Evolutionary conservation across 768 basidiomycete species (phyloP), one percentile per base, ranked within the genome.

Genomic region (Lentinula edodes): DNA sequence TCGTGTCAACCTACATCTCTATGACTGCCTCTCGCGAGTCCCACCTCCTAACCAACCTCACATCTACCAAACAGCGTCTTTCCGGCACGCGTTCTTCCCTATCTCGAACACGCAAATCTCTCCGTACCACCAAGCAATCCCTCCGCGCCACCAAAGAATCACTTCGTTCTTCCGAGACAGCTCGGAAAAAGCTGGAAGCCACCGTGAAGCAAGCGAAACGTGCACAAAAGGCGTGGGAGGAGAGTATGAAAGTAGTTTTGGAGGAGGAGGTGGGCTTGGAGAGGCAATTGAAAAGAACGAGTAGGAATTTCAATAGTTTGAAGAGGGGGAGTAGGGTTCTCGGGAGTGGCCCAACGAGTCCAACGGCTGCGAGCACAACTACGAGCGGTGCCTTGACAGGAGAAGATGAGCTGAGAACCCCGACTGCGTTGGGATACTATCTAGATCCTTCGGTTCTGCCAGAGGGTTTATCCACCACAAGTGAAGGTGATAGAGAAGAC

Each of bases 191-290:
- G 6, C 16, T 52, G 28, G 34, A 52, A 52, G 51, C 7, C 8
- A 52, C 28, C 1, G 15, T 34, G 9, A 52, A 32, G 32, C 51
- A 34, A 13, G 51, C 51, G 6, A 42, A 39, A 12, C 45, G 45
- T 20, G 41, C 55, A n/a, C 85, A 87, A 68, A 75, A 69, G 10
- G 77, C 94, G 32, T 98, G 95, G 95, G 95, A 96, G 73, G 89
- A 93, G 74, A 95, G 91, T 71, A 72, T 98, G 68, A 85, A 88
- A 59, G 84, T 85, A 1, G 93, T 95, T 7, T 94, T 95, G 0
- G 80, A 82, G 60, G 92, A 96, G 71, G 93, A 94, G 15, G 92
- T 93, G 68, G 80, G 78, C 9, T 80, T 95, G 20, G 95, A 98
- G 76, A 75, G 76, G 61, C 93, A 96, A 72, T 78, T 98, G 60